Evolutionary conservation across 768 basidiomycete species (phyloP), one percentile per base, ranked within the genome.

Genomic region (Leccinellum luteum): DNA sequence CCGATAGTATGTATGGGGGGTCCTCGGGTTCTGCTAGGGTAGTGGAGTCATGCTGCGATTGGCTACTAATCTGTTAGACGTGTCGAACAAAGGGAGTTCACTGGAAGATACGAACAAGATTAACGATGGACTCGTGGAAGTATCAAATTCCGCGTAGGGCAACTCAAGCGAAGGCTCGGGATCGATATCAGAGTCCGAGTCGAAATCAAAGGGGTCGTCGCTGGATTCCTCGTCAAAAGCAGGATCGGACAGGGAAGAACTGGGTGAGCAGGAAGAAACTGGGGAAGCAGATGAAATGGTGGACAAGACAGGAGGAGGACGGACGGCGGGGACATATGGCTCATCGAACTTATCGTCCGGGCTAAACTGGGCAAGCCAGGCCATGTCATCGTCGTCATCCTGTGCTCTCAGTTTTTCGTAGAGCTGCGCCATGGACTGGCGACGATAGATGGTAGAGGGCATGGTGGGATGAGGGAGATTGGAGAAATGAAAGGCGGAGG

Each of bases 371-470:
- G 71, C 72, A 15, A 72, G 71, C 71, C 71, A 72, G 45, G 71
- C 69, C 60, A 69, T 61, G 53, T 74, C 71, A 41, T 72, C 71
- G 23, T 72, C 73, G 12, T 74, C 71, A 48, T 69, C 71, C 52
- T 74, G 71, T 17, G 71, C 71, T 38, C 61, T 69, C 23, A 72
- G 71, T 49, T 72, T 72, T 45, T 72, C 73, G 25, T 72, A 72
- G 2, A 72, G 71, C 34, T 70, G 73, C 9, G 66, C 72, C 71
- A 72, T 74, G 31, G 71, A 72, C 60, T 73, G 69, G 60, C 71
- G 71, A 63, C 71, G 71, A 52, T 71, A 74, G 45, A 74, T 19
- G 52, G 72, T 52, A 19, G 71, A 69, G 31, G 72, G 21, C 71
- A 72, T 72, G 60, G 56, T 41, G 57, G 51, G 43, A 57, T 44